A percentile compares a stretch with the other conserved stretches of the same genome.
Evolutionary conservation across 768 basidiomycete species (phyloP).

Genomic region (Leccinum olivaceopallidum): DNA sequence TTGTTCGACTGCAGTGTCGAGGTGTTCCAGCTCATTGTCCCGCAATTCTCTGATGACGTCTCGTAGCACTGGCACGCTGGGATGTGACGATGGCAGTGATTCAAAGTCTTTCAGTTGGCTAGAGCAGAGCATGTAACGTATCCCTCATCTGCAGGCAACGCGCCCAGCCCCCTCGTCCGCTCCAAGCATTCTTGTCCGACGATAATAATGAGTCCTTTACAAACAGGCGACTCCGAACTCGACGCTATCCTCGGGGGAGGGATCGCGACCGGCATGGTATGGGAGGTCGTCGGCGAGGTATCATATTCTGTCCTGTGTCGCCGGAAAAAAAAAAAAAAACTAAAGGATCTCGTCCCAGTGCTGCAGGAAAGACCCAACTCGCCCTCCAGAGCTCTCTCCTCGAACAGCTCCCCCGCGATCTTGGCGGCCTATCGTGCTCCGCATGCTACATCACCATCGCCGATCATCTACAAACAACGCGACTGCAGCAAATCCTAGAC

Average conservation of each 20-base stretch:
- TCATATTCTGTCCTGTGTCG: conserved; percentile 3
- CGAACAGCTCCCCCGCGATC: conserved; percentile 64
- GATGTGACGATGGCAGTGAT: conserved; percentile 61
- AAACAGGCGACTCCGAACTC: conserved; percentile 68
- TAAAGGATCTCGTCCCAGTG: conserved; percentile 51
- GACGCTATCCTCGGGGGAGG: conserved; percentile 80
- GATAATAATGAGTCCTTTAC: conserved; percentile 52
- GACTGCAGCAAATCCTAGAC: conserved; percentile 66
- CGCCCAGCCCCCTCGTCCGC: conserved; percentile 37
- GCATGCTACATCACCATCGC: conserved; percentile 80
- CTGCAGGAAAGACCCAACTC: conserved; percentile 93
- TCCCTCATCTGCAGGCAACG: conserved; percentile 48
- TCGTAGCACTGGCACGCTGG: conserved; percentile 73
- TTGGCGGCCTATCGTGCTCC: conserved; percentile 64
- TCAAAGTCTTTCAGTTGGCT: conserved; percentile 85
- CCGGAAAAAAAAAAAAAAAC: not conserved
- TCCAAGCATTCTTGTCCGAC: conserved; percentile 41
- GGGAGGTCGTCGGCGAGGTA: conserved; percentile 90
- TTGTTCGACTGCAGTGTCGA: conserved; percentile 87
- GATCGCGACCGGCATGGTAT: conserved; percentile 74
- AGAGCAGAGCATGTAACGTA: conserved; percentile 29
- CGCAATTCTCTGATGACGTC: conserved; percentile 80
- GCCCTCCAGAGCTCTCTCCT: conserved; percentile 80
- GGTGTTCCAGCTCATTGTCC: conserved; percentile 93
- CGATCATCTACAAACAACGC: conserved; percentile 62